Conservation (phyloP, 805 yeast species). For the Kurtzmaniella fragi region DNA sequence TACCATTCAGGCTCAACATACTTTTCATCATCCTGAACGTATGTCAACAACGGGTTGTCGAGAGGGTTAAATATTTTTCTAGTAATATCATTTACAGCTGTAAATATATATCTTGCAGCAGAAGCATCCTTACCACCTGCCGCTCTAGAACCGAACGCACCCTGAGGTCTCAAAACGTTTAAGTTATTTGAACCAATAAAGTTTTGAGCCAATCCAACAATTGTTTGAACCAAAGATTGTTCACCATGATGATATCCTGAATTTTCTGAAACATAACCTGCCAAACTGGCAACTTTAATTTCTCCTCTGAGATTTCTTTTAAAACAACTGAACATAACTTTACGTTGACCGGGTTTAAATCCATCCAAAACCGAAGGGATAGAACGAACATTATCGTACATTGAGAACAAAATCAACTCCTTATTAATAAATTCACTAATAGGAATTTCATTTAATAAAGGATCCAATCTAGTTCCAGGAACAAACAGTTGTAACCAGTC, state of each 20-base stretch:
- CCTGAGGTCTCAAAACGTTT: conserved; percentile 81
- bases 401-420: conserved; percentile 88
- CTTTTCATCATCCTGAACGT: conserved; percentile 87
- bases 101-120: conserved; percentile 95
- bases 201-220: conserved; percentile 91
- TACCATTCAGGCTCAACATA: conserved; percentile 96
- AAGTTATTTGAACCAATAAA: conserved; percentile 90
- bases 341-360: conserved; percentile 94
- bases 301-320: conserved; percentile 72
- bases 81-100: conserved; percentile 75
- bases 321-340: conserved; percentile 83
- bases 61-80: conserved; percentile 69
- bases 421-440: conserved; percentile 92
- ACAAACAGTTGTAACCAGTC: conserved; percentile 90
- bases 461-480: conserved; percentile 91
- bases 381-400: conserved; percentile 95
- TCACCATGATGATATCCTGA: conserved; percentile 98
- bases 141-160: conserved; percentile 94
- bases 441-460: conserved; percentile 69
- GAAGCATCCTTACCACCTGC: conserved; percentile 98
- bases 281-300: conserved; percentile 85
- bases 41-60: conserved; percentile 73
- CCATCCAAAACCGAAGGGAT: conserved; percentile 95
- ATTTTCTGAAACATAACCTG: conserved; percentile 82
- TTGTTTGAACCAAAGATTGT: conserved; percentile 78